Percentiles rank a stretch among this genome's conserved stretches.
Conservation (phyloP, 192 early-diverging fungal genomes). For the Powellomyces hirtus region DNA sequence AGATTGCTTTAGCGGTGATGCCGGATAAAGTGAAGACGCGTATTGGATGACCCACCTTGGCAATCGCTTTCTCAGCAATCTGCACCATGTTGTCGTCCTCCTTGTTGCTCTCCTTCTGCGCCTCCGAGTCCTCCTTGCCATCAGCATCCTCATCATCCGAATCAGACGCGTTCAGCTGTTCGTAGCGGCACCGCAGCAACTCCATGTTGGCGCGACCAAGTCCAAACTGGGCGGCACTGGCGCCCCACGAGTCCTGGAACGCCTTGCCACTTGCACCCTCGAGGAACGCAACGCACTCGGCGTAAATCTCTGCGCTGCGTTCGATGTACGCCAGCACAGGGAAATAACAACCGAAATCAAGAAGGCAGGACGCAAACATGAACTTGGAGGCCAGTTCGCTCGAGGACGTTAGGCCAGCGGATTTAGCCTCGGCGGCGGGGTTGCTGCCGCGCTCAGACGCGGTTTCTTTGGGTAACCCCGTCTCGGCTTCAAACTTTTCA, state of each 20-base stretch:
- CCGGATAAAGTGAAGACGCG: too few relatives aligned
- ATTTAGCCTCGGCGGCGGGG: neutral
- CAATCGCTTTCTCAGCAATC: neutral
- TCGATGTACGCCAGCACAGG: conserved; percentile 14
- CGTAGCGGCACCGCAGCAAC: conserved; percentile 4
- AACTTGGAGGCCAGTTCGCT: conserved; percentile 2
- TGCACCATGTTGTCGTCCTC: neutral
- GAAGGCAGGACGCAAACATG: conserved; percentile 21
- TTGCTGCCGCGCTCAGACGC: neutral
- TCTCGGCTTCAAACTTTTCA: conserved; percentile 15
- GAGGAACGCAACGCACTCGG: conserved; percentile 5
- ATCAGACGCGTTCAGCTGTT: neutral
- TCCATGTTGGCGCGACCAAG: conserved; percentile 21
- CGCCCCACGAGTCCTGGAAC: conserved; percentile 12
- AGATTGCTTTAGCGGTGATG: too few relatives aligned
- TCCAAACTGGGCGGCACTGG: conserved; percentile 22
- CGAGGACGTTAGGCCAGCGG: neutral
- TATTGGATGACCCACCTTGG: too few relatives aligned
- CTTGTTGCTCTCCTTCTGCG: neutral
- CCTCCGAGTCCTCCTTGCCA: conserved; percentile 1
- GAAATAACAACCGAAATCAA: conserved; percentile 21
- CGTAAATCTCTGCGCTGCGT: conserved; percentile 10
- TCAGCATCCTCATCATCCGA: conserved; percentile 25
- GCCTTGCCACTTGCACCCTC: neutral
- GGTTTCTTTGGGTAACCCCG: neutral